Evolutionary conservation across 108 stramenopile genomes (phyloP).

Genomic region (Schizochytrium sp.): DNA sequence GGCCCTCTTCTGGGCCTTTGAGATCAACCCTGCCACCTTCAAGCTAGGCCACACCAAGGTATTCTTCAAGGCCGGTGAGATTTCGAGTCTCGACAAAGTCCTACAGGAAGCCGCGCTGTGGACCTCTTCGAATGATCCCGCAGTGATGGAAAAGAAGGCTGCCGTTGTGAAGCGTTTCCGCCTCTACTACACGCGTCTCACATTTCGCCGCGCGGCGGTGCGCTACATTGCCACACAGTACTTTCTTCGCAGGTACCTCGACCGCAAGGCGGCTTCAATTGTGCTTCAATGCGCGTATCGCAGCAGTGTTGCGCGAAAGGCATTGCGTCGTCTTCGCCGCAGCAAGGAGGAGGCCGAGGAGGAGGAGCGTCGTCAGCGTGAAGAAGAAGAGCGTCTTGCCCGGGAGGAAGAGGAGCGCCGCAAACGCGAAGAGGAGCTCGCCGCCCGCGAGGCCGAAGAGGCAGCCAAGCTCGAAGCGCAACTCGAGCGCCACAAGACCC

Average conservation of each 20-base stretch:
- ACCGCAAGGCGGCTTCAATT: not conserved
- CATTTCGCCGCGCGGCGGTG: not conserved
- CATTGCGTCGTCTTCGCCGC: not conserved
- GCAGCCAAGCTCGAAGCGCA: not conserved
- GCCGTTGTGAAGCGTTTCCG: not conserved
- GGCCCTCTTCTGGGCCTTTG: not conserved
- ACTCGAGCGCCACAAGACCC: not conserved
- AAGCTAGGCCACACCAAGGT: not conserved
- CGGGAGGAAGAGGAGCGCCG: not conserved
- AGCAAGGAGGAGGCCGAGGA: not conserved
- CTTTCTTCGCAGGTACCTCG: not conserved
- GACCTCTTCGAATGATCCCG: not conserved
- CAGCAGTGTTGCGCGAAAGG: not conserved
- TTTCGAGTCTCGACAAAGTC: not conserved
- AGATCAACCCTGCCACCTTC: not conserved
- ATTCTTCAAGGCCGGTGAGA: slow-evolving; percentile 3
- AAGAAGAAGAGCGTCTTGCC: not conserved
- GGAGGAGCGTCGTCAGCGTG: not conserved
- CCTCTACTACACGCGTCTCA: not conserved
- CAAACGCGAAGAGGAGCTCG: not conserved
- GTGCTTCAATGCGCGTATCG: not conserved
- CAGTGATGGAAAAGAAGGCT: not conserved
- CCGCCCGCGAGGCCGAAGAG: not conserved
- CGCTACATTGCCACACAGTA: not conserved
- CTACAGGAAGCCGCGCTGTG: not conserved